Evolutionary conservation across 768 basidiomycete genomes (phyloP).

Genomic region (Pisolithus orientalis): DNA sequence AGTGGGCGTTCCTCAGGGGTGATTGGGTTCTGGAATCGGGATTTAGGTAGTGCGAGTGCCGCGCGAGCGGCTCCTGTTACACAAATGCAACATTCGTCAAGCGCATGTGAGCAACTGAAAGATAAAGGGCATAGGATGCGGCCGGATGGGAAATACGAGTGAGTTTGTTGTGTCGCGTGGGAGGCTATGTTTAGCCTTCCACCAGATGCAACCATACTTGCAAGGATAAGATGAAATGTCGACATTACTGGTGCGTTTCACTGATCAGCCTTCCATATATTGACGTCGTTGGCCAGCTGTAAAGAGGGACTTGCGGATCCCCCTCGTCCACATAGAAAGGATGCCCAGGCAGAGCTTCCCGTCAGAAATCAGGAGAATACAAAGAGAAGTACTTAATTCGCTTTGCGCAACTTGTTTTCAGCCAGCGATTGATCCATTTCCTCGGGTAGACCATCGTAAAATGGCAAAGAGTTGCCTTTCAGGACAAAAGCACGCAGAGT

Average conservation of each 20-base stretch:
- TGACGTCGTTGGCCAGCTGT: slow-evolving; percentile 44
- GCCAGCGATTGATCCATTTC: not conserved
- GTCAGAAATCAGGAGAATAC: not conserved
- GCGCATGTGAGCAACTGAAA: slow-evolving; percentile 2
- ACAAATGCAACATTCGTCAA: not conserved
- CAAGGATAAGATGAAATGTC: slow-evolving; percentile 69
- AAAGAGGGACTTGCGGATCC: slow-evolving; percentile 61
- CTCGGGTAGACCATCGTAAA: not conserved
- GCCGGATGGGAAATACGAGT: slow-evolving; percentile 63
- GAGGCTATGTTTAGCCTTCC: not conserved
- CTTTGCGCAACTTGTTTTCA: not conserved
- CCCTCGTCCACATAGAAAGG: slow-evolving; percentile 33
- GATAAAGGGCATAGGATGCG: slow-evolving; percentile 32
- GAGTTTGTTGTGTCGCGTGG: slow-evolving; percentile 11
- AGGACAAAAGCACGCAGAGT: slow-evolving; percentile 40
- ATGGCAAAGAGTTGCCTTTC: slow-evolving; percentile 16
- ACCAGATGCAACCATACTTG: slow-evolving; percentile 73
- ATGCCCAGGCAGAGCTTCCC: slow-evolving; percentile 12
- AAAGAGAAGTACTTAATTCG: slow-evolving; percentile 1
- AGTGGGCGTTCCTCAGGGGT: not conserved
- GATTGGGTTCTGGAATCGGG: not conserved
- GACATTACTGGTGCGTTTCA: slow-evolving; percentile 62
- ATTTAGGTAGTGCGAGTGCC: slow-evolving; percentile 1
- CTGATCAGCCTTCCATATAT: slow-evolving; percentile 1
- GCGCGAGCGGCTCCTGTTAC: not conserved